phyloP scores from a whole-genome alignment of 2,329 filamentous ascomycete genomes.

The Bipolaris zeicola region DNA sequence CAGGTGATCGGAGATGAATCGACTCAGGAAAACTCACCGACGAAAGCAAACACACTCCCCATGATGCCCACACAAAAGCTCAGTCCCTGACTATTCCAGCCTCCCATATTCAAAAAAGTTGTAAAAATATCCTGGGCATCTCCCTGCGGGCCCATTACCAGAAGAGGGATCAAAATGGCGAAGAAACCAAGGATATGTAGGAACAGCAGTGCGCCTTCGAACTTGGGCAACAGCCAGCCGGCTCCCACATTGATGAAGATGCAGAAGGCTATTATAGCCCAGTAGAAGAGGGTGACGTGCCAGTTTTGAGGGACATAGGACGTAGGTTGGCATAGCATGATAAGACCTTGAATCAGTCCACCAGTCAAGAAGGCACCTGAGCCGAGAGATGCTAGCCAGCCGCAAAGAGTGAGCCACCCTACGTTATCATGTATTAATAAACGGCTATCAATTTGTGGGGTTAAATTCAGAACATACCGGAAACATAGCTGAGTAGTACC shows the following conservation, averaged over 20 bases:
- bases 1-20: neutral
- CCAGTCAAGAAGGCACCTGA: conserved; percentile 34
- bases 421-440: neutral
- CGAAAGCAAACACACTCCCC: conserved; percentile 43
- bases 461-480: conserved; percentile 24
- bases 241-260: conserved; percentile 53
- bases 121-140: conserved; percentile 52
- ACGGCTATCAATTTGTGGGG: neutral
- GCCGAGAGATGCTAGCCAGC: conserved; percentile 48
- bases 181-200: conserved; percentile 59
- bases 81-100: conserved; percentile 52
- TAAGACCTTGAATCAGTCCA: conserved; percentile 38
- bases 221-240: conserved; percentile 51
- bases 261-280: conserved; percentile 50
- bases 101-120: conserved; percentile 53
- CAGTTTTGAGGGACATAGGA: conserved; percentile 50
- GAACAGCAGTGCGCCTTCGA: conserved; percentile 55
- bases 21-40: conserved; percentile 26
- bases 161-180: conserved; percentile 55
- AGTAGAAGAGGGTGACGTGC: conserved; percentile 58
- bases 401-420: conserved; percentile 52
- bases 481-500: conserved; percentile 51
- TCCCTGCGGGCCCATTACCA: conserved; percentile 49
- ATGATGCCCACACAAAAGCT: conserved; percentile 51
- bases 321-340: conserved; percentile 46